These are phyloP conservation scores for Phellopilus nigrolimitatus DNA, from an alignment of 1,284 basidiomycete species.

Conservation along the genomic window DNA sequence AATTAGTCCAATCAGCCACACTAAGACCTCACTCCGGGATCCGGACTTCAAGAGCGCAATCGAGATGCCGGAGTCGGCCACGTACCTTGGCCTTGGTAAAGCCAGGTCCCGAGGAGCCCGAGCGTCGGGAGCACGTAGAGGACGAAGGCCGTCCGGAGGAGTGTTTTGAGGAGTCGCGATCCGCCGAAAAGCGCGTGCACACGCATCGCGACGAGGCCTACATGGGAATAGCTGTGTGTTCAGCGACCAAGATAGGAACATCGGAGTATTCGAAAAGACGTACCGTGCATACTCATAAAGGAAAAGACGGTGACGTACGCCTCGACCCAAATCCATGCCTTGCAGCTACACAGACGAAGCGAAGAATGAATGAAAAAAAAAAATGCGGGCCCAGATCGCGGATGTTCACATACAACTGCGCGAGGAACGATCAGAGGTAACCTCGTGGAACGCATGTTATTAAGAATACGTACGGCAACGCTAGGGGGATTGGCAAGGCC, in stretches of 20 bases:
- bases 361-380: background rate
- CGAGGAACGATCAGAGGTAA: background rate
- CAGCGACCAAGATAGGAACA: background rate
- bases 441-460: background rate
- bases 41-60: too few relatives aligned
- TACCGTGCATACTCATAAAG: constrained; percentile 22
- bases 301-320: constrained; percentile 17
- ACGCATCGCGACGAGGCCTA: constrained; percentile 21
- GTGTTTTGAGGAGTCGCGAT: constrained; percentile 3
- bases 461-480: constrained; percentile 5
- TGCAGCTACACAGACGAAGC: constrained; percentile 13
- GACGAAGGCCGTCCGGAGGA: constrained; percentile 16
- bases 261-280: background rate
- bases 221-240: background rate
- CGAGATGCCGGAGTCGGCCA: background rate
- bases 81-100: constrained; percentile 16
- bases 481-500: constrained; percentile 12
- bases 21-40: background rate
- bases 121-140: constrained; percentile 15
- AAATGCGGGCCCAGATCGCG: background rate
- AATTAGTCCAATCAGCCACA: too few relatives aligned
- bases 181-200: constrained; percentile 19
- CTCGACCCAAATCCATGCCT: constrained; percentile 20
- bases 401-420: constrained; percentile 18
- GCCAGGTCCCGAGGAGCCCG: constrained; percentile 10